A percentile compares a stretch with the other conserved stretches of the same genome.
Conservation (phyloP, 208 protist species). For the Trypanosoma theileri region DNA sequence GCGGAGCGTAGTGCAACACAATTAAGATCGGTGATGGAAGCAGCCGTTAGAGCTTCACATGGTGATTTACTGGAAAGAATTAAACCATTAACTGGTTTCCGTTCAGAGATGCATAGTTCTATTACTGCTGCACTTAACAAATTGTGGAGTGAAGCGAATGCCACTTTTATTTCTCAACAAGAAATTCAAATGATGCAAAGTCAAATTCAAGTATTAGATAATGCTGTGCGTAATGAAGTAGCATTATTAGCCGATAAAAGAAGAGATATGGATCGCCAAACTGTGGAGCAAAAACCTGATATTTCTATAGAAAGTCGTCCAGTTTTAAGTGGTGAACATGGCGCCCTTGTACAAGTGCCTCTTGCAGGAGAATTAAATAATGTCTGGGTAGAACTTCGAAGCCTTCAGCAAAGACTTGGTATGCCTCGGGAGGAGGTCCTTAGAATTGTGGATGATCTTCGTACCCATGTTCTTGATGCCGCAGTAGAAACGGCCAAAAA, state of each 20-base stretch:
- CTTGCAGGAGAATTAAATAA: slow-evolving; percentile 48
- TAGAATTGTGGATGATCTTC: slow-evolving; percentile 19
- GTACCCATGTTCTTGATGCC: slow-evolving; percentile 20
- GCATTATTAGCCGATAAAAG: slow-evolving; percentile 55
- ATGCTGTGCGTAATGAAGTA: slow-evolving; percentile 71
- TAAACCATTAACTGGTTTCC: slow-evolving; percentile 42
- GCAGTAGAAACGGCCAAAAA: slow-evolving; percentile 4
- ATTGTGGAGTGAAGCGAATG: slow-evolving; percentile 65
- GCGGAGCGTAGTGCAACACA: slow-evolving; percentile 60
- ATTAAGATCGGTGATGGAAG: slow-evolving; percentile 60
- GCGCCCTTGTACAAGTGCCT: slow-evolving; percentile 5
- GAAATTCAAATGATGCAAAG: slow-evolving; percentile 51
- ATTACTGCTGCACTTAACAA: slow-evolving; percentile 64
- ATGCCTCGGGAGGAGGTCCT: slow-evolving; percentile 62
- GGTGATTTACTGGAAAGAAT: slow-evolving; percentile 80
- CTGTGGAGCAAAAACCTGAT: slow-evolving; percentile 20
- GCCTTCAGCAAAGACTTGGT: slow-evolving; percentile 36
- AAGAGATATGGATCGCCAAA: slow-evolving; percentile 33
- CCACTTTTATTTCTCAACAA: slow-evolving; percentile 52
- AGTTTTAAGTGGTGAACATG: neutral
- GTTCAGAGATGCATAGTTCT: slow-evolving; percentile 50
- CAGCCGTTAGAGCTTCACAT: slow-evolving; percentile 62
- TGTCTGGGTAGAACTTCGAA: slow-evolving; percentile 67
- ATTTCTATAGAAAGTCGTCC: neutral
- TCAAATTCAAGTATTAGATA: slow-evolving; percentile 63